Evolutionary conservation across 2,329 filamentous ascomycete genomes (phyloP), one percentile per base, ranked within the genome.

Genomic region (Penicillium sp.): DNA sequence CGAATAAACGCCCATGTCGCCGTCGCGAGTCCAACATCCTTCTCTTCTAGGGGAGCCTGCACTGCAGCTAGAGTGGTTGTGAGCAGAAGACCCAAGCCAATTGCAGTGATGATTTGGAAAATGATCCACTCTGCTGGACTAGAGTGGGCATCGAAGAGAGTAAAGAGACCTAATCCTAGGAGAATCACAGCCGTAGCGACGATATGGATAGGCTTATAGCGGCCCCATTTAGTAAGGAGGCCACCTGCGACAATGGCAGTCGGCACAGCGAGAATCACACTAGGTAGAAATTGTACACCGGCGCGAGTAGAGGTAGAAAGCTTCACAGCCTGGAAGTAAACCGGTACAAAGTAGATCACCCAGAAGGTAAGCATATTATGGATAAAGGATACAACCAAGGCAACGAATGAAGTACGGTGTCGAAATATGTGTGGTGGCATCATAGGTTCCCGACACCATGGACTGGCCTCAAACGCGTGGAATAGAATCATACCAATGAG

Each of bases 201-300:
- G 3, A 50, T 28, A 28, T 64, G 63, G 6, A 66, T 44, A 0
- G 55, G 57, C n/a, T 53, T 52, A 48, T 69, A 72, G 3, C 37
- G 45, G 2, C 65, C 66, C 5, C 45, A 52, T 17, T 60, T 62
- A 9, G 55, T 49, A 5, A 68, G 37, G 1, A 63, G 5, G 5
- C 50, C 32, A 6, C 65, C 67, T 1, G 40, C 56, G 3, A 62
- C 26, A 2, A 55, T 51, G 3, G 57, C 61, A 7, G 47, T 45
- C 1, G 54, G 45, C 0, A 61, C 34, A 1, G 22, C 6, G 10
- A 21, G 13, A 9, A 33, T 24, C 15, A 37, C 22, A 24, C 10
- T 40, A 10, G 37, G 28, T 6, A 47, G n/a, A 13, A 41, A 39
- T 3, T 34, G 12, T n/a, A 47, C 29, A 5, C 34, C 38, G 12